Conservation (phyloP, 2,329 filamentous ascomycete species). For the Chaetomiaceae sp. region DNA sequence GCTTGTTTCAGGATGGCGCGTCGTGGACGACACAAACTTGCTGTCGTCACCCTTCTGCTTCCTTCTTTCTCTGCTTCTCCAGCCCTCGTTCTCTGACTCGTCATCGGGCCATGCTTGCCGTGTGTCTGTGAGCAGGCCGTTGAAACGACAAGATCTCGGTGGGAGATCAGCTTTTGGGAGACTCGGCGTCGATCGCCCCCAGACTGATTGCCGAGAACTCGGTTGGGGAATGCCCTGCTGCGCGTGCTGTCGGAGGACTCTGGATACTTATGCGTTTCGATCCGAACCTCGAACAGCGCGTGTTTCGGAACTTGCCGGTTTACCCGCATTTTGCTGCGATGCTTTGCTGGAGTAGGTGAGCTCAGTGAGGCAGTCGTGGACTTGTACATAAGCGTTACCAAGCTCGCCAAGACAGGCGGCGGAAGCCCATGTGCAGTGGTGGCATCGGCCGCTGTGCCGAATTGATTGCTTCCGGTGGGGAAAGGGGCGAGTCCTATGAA, state of each 20-base stretch:
- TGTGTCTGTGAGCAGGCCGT: too few species aligned
- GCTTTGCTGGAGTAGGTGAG: background rate
- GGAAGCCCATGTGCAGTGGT: background rate
- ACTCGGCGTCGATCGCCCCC: too few species aligned
- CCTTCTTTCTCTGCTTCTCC: background rate
- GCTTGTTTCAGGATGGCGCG: slow-evolving; percentile 10
- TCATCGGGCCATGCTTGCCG: too few species aligned
- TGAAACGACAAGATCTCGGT: too few species aligned
- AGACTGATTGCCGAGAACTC: too few species aligned
- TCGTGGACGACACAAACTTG: background rate
- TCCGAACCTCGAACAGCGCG: background rate
- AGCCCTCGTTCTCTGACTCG: too few species aligned
- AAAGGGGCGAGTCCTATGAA: background rate
- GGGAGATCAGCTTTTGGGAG: too few species aligned
- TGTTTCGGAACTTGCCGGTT: background rate
- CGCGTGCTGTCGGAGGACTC: background rate
- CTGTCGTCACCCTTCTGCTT: slow-evolving; percentile 1
- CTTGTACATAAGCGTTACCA: too few species aligned
- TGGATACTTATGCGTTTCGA: background rate
- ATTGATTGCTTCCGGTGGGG: slow-evolving; percentile 1
- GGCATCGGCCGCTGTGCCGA: slow-evolving; percentile 5
- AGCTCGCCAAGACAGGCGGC: too few species aligned
- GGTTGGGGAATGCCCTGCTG: background rate
- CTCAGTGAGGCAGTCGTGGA: too few species aligned
- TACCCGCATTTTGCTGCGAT: background rate